phyloP scores from a whole-genome alignment of 345 rosid species.

The Arabidopsis suecica region DNA sequence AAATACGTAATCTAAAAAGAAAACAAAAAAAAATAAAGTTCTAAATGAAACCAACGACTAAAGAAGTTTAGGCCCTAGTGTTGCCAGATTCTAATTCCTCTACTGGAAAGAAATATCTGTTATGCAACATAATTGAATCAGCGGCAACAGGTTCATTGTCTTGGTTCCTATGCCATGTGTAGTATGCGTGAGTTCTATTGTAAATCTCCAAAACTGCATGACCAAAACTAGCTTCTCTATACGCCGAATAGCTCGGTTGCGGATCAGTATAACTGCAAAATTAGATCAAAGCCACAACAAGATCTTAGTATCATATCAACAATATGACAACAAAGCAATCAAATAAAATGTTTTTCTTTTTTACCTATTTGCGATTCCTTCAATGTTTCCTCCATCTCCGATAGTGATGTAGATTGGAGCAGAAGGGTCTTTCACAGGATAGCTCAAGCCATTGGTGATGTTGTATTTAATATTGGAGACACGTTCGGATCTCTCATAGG shows the following conservation, averaged over 20 bases:
- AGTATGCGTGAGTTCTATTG: constrained; percentile 57
- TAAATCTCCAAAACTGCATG: constrained; percentile 58
- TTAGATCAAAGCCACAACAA: background rate
- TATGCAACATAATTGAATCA: constrained; percentile 50
- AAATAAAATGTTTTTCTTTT: too few species aligned
- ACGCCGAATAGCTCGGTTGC: constrained; percentile 61
- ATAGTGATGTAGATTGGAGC: constrained; percentile 69
- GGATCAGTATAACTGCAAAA: constrained; percentile 50
- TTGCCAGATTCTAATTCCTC: constrained; percentile 20
- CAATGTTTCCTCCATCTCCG: constrained; percentile 80
- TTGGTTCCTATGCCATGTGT: constrained; percentile 63
- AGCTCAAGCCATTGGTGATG: constrained; percentile 51
- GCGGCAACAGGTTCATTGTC: constrained; percentile 50
- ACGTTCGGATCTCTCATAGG: constrained; percentile 61
- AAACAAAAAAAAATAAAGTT: background rate
- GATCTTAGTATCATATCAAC: background rate
- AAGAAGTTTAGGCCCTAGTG: background rate
- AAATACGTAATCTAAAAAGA: background rate
- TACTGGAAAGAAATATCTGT: constrained; percentile 30
- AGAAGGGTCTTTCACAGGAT: constrained; percentile 52
- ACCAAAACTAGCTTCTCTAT: constrained; percentile 65
- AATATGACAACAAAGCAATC: background rate
- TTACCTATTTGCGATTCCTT: constrained; percentile 54
- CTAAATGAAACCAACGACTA: background rate
- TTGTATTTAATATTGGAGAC: constrained; percentile 59